These are phyloP conservation scores for Fusarium falciforme DNA, from an alignment of 2,329 filamentous ascomycete genomes.

Conservation along the genomic window DNA sequence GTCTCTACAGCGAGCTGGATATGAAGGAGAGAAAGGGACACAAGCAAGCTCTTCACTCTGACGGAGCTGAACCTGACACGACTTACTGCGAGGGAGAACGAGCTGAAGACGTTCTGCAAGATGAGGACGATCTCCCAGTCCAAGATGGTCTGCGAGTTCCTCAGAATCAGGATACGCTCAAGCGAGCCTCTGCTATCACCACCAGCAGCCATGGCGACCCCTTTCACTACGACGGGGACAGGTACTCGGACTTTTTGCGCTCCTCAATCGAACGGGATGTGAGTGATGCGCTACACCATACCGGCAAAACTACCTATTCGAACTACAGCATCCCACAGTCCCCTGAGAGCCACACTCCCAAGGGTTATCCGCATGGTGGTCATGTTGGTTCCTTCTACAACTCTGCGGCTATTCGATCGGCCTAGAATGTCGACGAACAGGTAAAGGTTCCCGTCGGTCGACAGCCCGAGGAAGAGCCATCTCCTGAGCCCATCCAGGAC, in stretches of 20 bases:
- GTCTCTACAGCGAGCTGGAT: slow-evolving; percentile 41
- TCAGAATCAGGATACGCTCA: slow-evolving; percentile 11
- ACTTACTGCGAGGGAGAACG: neutral
- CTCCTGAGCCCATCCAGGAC: slow-evolving; percentile 6
- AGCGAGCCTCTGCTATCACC: slow-evolving; percentile 46
- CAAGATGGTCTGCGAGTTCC: neutral
- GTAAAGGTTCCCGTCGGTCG: slow-evolving; percentile 50
- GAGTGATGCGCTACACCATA: slow-evolving; percentile 52
- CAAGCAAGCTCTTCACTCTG: slow-evolving; percentile 2
- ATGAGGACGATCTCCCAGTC: neutral
- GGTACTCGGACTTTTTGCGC: slow-evolving; percentile 53
- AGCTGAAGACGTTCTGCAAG: neutral
- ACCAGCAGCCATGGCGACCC: slow-evolving; percentile 54
- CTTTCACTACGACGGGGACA: slow-evolving; percentile 58
- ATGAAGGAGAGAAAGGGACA: slow-evolving; percentile 12
- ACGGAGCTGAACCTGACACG: neutral
- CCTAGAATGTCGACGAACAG: slow-evolving; percentile 55
- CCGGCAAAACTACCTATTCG: slow-evolving; percentile 38
- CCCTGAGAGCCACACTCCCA: slow-evolving; percentile 3
- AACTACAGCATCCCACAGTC: slow-evolving; percentile 2
- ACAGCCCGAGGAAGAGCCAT: slow-evolving; percentile 8
- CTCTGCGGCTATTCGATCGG: slow-evolving; percentile 50
- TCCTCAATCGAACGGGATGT: slow-evolving; percentile 57
- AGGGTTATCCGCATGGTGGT: slow-evolving; percentile 6
- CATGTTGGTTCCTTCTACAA: slow-evolving; percentile 50